A percentile compares a stretch with the other conserved stretches of the same genome.
phyloP scores from a whole-genome alignment of 257 asterid species.

The Lavandula angustifolia region DNA sequence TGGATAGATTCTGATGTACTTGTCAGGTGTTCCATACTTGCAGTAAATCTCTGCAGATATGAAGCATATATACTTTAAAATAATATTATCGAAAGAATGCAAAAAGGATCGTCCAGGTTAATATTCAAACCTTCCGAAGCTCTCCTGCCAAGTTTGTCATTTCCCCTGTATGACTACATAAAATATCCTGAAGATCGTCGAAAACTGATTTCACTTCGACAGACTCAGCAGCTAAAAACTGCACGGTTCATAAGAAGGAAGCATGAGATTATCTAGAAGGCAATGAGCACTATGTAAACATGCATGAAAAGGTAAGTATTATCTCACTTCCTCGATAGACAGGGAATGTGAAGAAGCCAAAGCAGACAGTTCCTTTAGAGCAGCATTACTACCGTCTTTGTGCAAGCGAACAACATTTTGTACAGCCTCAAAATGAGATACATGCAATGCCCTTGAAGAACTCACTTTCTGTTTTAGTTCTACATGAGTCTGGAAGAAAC shows the following conservation, averaged over 20 bases:
- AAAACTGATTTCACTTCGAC: constrained; percentile 54
- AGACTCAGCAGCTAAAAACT: constrained; percentile 65
- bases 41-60: constrained; percentile 51
- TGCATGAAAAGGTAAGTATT: not conserved
- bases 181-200: constrained; percentile 59
- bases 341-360: constrained; percentile 53
- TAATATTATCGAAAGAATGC: not conserved
- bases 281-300: constrained; percentile 7
- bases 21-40: constrained; percentile 53
- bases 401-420: constrained; percentile 75
- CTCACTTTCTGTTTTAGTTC: constrained; percentile 60
- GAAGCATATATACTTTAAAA: not conserved
- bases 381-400: constrained; percentile 64
- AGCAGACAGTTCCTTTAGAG: constrained; percentile 64
- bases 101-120: constrained; percentile 5
- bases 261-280: constrained; percentile 22
- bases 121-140: constrained; percentile 68
- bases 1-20: constrained; percentile 55
- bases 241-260: constrained; percentile 27
- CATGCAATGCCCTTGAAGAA: constrained; percentile 55
- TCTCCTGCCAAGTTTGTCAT: constrained; percentile 67
- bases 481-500: constrained; percentile 48
- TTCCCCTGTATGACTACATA: constrained; percentile 70
- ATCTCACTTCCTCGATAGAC: constrained; percentile 61
- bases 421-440: constrained; percentile 78